These are phyloP conservation scores for Pseudopithomyces maydicus DNA, from an alignment of 2,329 filamentous ascomycete genomes.

Conservation along the genomic window DNA sequence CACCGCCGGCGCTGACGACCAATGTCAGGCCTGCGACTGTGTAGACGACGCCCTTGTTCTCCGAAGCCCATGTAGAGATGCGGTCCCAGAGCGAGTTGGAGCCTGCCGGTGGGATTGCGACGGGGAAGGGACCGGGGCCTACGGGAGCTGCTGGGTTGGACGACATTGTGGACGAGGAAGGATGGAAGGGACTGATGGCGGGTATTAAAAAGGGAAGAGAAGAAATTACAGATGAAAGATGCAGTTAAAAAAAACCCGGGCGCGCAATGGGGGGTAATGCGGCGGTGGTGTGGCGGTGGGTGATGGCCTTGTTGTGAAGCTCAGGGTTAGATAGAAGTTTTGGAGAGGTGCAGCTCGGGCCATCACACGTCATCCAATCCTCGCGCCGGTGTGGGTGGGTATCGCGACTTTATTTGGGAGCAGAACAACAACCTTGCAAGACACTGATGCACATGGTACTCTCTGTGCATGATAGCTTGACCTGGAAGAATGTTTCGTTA, in stretches of 20 bases:
- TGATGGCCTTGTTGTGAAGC: constrained; percentile 14
- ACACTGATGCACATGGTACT: no score
- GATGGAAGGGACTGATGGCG: neutral
- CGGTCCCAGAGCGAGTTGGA: constrained; percentile 84
- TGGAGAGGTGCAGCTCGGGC: constrained; percentile 14
- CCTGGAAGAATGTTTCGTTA: no score
- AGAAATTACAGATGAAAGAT: constrained; percentile 7
- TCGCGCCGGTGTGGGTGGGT: neutral
- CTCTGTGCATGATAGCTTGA: no score
- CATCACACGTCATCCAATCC: constrained; percentile 13
- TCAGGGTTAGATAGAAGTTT: constrained; percentile 20
- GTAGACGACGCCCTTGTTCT: constrained; percentile 95
- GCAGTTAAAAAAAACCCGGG: constrained; percentile 6
- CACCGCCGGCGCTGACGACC: constrained; percentile 87
- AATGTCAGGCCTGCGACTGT: constrained; percentile 94
- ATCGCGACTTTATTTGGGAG: no score
- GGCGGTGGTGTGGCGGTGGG: constrained; percentile 11
- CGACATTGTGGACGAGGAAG: constrained; percentile 29
- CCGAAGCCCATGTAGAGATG: constrained; percentile 87
- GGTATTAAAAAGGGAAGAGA: neutral
- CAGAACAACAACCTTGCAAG: no score
- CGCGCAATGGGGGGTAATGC: constrained; percentile 20
- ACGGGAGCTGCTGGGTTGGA: constrained; percentile 27
- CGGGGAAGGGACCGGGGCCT: constrained; percentile 41
- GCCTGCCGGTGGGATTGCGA: constrained; percentile 48